Evolutionary conservation across 352 stramenopile species (phyloP), one percentile per base, ranked within the genome.

Genomic region (Pythium scleroteichum): DNA sequence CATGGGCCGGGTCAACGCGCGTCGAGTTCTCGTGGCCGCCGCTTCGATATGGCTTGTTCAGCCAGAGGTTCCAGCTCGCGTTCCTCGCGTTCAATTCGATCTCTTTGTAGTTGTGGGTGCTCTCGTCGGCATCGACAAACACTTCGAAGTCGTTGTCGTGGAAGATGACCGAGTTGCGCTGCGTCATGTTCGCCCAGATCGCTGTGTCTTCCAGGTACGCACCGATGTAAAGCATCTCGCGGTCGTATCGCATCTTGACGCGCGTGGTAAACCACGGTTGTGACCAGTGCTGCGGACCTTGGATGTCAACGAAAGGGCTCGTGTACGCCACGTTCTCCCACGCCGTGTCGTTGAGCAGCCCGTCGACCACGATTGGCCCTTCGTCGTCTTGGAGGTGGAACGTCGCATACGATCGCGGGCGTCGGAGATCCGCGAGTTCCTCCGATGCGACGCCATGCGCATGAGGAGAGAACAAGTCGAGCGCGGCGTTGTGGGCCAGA

Each of bases 61-160:
- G 69, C 72, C 85, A 82, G 20, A 97, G 68, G 62, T 97, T 95
- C 88, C 88, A 97, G 26, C 86, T 89, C 32, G 85, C 82, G 62
- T 96, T 96, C 35, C 84, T 61, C 9, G 87, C 81, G 62, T 97
- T 97, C 7, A 96, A 47, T 66, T 97, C 90, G 27, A 97, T 76
- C 75, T 97, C 90, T 68, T 96, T 96, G 78, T 97, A 97, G 64
- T 91, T 78, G 70, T 95, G 82, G 22, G 82, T 88, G 23, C 32
- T 85, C 8, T 76, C 81, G 35, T 78, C 72, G 1, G 86, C 71
- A 69, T 97, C 88, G 23, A 97, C 74, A 65, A 97, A 97, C 10
- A 97, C 86, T 65, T 97, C 87, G 71, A 97, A 96, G 73, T 97
- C 90, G 48, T 95, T 96, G 73, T 97, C 90, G 38, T 85, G 73